Base-by-base conservation (phyloP, 2,329 filamentous ascomycete species). In the Coniosporium tulheliwenetii region DNA sequence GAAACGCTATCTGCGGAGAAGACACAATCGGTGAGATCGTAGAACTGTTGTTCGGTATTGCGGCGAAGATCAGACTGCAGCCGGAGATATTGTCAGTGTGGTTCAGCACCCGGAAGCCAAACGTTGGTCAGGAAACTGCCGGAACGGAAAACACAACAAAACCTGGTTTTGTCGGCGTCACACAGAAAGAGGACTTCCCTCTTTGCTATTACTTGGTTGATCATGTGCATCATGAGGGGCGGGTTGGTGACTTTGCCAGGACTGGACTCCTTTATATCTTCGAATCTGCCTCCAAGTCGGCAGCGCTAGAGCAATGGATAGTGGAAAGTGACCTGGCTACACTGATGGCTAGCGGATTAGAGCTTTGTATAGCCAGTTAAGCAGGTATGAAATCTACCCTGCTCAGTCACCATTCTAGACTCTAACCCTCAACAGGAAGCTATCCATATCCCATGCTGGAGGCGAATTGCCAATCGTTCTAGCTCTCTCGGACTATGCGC, bases 321-420 rank as follows among this genome's bases (percentile, higher is more conserved):
- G 85, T 96, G 37, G 87, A 94, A 56, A 95, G 89, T 58, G 91
- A 98, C 57, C 68, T 98, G 40, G 91, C 91, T 10, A 96, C 91
- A 0, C 68, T 96, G 47, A 96, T 98, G 91, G 91, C 91, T 3
- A 96, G 86, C 0, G 91, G 91, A 0, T 65, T 98, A 1, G 91
- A 12, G 91, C 77, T 8, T 74, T 69, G 53, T 81, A 81, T 57
- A 81, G 77, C 51, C 76, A 81, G 51, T 61, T 81, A 44, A 79
- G 75, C 57, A 71, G 74, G 65, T 72, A 44, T 49, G 61, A 31
- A 14, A 9, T 30, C 34, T n/a, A 14, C 14, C 12, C 30, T 30
- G 37, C 75, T 79, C 56, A 77, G 71, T 50, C 74, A 79, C 29
- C 14, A n/a, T 15, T 36, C 9, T 26, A 26, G 19, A 26, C 19